These are phyloP conservation scores for Gossypium gossypioides DNA, from an alignment of 441 rosid species.

Conservation along the genomic window DNA sequence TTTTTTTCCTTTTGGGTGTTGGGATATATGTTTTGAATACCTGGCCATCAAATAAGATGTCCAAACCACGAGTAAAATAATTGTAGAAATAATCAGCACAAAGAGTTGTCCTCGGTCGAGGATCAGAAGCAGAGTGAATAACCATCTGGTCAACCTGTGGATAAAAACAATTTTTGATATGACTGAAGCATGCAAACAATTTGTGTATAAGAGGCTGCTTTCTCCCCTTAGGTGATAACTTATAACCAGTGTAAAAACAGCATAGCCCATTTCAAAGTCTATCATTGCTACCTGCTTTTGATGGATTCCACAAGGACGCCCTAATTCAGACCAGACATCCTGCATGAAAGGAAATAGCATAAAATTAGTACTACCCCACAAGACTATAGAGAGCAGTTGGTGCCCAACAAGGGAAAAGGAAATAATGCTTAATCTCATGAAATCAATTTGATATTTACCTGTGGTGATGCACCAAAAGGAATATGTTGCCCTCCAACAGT, in stretches of 20 bases:
- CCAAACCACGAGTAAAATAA: constrained; percentile 89
- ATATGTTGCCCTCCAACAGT: constrained; percentile 81
- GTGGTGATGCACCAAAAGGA: constrained; percentile 94
- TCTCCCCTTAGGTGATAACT: not conserved
- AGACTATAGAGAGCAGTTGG: not conserved
- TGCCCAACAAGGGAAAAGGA: not conserved
- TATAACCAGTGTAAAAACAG: not conserved
- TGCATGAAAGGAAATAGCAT: constrained; percentile 24
- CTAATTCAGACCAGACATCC: constrained; percentile 98
- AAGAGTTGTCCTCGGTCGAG: constrained; percentile 74
- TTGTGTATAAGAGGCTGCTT: not conserved
- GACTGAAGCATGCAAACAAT: not conserved
- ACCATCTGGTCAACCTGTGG: constrained; percentile 96
- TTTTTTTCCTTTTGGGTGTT: not conserved
- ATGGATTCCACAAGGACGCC: constrained; percentile 95
- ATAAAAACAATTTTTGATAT: constrained; percentile 10
- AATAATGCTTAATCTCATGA: not conserved
- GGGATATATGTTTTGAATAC: constrained; percentile 21
- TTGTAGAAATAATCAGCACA: constrained; percentile 97
- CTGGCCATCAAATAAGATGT: constrained; percentile 95
- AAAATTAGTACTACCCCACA: not conserved
- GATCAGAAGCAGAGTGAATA: constrained; percentile 87
- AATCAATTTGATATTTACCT: constrained; percentile 36
- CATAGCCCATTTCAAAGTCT: constrained; percentile 12
- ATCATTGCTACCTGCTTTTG: constrained; percentile 68